A percentile compares a stretch with the other conserved stretches of the same genome.
Conservation (phyloP, 2,329 filamentous ascomycete genomes). For the Trichoderma aggressivum region DNA sequence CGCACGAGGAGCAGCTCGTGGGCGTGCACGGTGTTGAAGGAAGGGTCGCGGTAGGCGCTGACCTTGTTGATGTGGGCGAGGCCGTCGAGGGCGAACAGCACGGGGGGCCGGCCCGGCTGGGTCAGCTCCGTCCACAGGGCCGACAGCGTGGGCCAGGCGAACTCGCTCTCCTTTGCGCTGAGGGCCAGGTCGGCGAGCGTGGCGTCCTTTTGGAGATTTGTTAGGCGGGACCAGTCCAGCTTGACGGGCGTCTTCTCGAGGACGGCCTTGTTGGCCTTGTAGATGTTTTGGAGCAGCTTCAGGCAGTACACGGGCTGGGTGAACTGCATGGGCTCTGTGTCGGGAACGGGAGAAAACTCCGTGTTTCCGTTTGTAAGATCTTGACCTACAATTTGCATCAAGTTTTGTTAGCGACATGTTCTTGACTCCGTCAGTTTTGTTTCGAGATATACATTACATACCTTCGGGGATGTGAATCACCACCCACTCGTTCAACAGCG, state of each 20-base stretch:
- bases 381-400: constrained; percentile 49
- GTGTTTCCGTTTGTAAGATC: constrained; percentile 78
- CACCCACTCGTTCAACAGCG: constrained; percentile 78
- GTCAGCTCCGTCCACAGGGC: constrained; percentile 78
- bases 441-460: constrained; percentile 44
- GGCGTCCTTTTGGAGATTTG: constrained; percentile 50
- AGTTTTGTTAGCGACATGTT: no score
- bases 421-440: background rate
- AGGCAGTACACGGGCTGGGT: constrained; percentile 76
- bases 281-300: constrained; percentile 68
- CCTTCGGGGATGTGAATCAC: constrained; percentile 88
- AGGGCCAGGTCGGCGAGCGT: constrained; percentile 67
- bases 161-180: constrained; percentile 69
- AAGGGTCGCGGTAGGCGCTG: constrained; percentile 69
- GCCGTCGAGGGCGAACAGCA: constrained; percentile 76
- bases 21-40: constrained; percentile 74
- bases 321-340: constrained; percentile 59
- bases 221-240: constrained; percentile 42
- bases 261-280: constrained; percentile 66
- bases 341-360: constrained; percentile 69
- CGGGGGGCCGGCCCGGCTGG: constrained; percentile 48
- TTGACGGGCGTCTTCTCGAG: constrained; percentile 51
- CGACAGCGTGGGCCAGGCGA: constrained; percentile 76
- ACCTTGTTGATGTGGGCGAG: constrained; percentile 76
- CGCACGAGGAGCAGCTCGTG: constrained; percentile 77